These are phyloP conservation scores for Aspergillus coremiiformis DNA, from an alignment of 495 filamentous ascomycete genomes.

Conservation along the genomic window DNA sequence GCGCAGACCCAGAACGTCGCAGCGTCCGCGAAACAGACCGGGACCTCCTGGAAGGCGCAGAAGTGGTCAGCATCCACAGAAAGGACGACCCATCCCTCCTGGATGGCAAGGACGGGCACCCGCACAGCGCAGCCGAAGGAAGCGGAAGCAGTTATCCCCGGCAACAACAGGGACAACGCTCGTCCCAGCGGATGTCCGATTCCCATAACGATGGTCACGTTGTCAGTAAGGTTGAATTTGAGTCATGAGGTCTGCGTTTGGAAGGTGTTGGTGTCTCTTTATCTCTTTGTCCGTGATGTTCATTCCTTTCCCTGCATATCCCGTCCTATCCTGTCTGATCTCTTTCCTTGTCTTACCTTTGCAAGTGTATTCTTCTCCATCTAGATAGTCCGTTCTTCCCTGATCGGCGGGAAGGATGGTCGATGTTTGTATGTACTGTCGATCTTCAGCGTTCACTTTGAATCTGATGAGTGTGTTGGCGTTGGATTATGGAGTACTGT, in stretches of 20 bases:
- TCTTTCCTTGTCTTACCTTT: no score
- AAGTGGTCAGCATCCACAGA: conserved; percentile 19
- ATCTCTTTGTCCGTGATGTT: neutral
- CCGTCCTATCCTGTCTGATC: neutral
- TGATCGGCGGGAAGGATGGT: neutral
- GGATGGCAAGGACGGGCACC: conserved; percentile 18
- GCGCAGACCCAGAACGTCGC: conserved; percentile 48
- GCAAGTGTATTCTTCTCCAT: neutral
- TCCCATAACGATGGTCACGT: conserved; percentile 17
- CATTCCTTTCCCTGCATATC: neutral
- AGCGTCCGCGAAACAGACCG: conserved; percentile 21
- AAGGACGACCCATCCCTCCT: conserved; percentile 27
- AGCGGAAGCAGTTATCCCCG: no score
- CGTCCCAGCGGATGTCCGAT: neutral
- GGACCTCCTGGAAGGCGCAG: conserved; percentile 19
- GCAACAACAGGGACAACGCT: neutral
- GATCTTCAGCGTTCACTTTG: neutral
- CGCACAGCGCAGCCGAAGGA: neutral
- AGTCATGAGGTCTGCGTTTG: conserved; percentile 19
- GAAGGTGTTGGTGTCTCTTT: neutral
- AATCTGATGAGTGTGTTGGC: neutral
- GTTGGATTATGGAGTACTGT: neutral
- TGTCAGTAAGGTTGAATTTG: conserved; percentile 37
- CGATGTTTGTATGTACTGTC: neutral
- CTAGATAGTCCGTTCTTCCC: neutral